phyloP scores from a whole-genome alignment of 306 rosid genomes.

The Acacia confusa region DNA sequence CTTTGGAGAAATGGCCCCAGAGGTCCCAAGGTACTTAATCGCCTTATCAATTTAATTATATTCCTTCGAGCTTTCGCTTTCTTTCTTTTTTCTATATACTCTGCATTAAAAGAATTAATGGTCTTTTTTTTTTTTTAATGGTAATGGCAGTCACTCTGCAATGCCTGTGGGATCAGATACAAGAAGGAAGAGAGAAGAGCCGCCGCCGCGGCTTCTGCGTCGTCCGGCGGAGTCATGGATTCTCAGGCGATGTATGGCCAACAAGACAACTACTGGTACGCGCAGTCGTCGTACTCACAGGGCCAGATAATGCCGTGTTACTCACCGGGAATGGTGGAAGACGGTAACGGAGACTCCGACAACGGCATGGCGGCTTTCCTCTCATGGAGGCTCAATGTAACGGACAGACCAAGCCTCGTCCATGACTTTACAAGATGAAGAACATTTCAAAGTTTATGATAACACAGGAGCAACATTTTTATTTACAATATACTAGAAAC shows the following conservation, averaged over 20 bases:
- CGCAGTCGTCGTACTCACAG: conserved; percentile 33
- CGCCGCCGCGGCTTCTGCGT: conserved; percentile 46
- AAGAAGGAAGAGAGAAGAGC: conserved; percentile 93
- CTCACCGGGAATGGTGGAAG: conserved; percentile 60
- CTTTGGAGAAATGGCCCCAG: conserved; percentile 98
- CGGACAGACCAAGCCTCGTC: conserved; percentile 80
- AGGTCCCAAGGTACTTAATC: conserved; percentile 78
- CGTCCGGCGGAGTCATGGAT: conserved; percentile 42
- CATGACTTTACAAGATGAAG: conserved; percentile 81
- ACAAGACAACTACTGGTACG: conserved; percentile 57
- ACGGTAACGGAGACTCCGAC: conserved; percentile 42
- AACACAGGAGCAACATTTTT: neutral
- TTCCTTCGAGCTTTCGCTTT: neutral
- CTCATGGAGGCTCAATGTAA: conserved; percentile 87
- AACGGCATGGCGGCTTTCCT: conserved; percentile 76
- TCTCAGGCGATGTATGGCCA: conserved; percentile 44
- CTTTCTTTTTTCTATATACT: neutral
- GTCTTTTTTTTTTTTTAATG: neutral
- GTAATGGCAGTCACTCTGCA: conserved; percentile 78
- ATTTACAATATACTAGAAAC: neutral
- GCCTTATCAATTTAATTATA: neutral
- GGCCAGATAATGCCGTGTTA: conserved; percentile 59
- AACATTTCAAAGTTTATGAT: neutral
- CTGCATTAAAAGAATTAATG: neutral
- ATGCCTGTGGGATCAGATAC: conserved; percentile 98